phyloP scores from a whole-genome alignment of 352 stramenopile species.

The Phytophthora parvispora region DNA sequence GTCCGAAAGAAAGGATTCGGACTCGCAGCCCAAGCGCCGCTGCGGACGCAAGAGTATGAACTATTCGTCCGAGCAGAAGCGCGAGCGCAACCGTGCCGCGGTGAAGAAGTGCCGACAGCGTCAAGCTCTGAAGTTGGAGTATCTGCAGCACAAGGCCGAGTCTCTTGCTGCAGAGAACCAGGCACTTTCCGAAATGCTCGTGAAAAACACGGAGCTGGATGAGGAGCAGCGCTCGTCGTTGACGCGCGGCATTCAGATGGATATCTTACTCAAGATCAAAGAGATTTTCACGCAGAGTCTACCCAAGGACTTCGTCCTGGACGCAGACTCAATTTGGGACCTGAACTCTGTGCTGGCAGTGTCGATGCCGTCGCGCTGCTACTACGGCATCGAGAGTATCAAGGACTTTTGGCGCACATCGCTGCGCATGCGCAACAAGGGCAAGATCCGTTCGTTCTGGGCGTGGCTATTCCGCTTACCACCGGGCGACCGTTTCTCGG shows the following conservation, averaged over 20 bases:
- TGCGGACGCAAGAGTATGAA: conserved; percentile 91
- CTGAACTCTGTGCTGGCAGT: conserved; percentile 87
- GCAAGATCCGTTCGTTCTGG: conserved; percentile 91
- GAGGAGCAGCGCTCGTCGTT: conserved; percentile 67
- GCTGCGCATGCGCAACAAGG: conserved; percentile 89
- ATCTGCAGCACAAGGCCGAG: conserved; percentile 80
- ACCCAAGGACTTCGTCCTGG: conserved; percentile 87
- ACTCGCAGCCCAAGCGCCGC: conserved; percentile 60
- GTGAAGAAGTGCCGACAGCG: conserved; percentile 89
- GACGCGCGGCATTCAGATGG: conserved; percentile 88
- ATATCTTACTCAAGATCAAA: conserved; percentile 90
- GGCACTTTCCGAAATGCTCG: conserved; percentile 77
- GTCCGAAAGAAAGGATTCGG: conserved; percentile 12
- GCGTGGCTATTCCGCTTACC: conserved; percentile 84
- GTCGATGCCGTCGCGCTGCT: conserved; percentile 88
- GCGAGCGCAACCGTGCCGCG: conserved; percentile 84
- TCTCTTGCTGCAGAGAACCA: conserved; percentile 75
- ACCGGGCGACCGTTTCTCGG: conserved; percentile 76
- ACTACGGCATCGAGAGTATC: conserved; percentile 90
- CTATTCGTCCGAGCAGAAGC: conserved; percentile 87
- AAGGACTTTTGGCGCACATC: conserved; percentile 91
- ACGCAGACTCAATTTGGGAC: conserved; percentile 89
- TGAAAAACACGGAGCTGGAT: conserved; percentile 74
- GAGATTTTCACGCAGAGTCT: conserved; percentile 90
- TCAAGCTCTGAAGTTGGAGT: conserved; percentile 86